phyloP scores from a whole-genome alignment of 1,139 yeast species.

The Candida neerlandica region DNA sequence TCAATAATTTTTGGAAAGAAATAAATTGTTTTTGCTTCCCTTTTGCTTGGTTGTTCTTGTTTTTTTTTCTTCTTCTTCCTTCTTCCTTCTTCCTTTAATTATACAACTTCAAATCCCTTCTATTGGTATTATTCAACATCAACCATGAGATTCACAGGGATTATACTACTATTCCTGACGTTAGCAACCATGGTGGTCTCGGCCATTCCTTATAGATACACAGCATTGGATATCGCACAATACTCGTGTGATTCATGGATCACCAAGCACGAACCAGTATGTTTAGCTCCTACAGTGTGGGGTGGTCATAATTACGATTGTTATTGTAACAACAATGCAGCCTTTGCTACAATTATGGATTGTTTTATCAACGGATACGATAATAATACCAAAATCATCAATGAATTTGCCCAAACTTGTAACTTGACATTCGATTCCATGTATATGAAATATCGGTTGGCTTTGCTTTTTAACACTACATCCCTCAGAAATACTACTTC shows the following conservation, averaged over 20 bases:
- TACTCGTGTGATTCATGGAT: conserved; percentile 12
- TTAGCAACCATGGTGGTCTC: neutral
- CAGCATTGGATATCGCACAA: conserved; percentile 8
- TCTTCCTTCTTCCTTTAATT: no score
- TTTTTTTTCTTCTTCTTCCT: no score
- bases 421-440: conserved; percentile 9
- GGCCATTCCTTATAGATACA: conserved; percentile 1
- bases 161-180: neutral
- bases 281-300: conserved; percentile 7
- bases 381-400: conserved; percentile 17
- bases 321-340: conserved; percentile 19
- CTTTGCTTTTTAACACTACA: conserved; percentile 5
- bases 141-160: neutral
- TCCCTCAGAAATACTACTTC: conserved; percentile 1
- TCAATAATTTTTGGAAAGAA: neutral
- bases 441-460: conserved; percentile 8
- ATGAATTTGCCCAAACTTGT: conserved; percentile 19
- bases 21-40: neutral
- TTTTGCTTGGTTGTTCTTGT: no score
- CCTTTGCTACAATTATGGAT: conserved; percentile 22
- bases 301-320: conserved; percentile 15
- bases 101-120: no score
- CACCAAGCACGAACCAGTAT: conserved; percentile 7
- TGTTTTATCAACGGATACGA: conserved; percentile 19
- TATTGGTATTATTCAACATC: neutral